Conservation (phyloP, 176 grass and related monocot genomes). For the Phyllostachys edulis region DNA sequence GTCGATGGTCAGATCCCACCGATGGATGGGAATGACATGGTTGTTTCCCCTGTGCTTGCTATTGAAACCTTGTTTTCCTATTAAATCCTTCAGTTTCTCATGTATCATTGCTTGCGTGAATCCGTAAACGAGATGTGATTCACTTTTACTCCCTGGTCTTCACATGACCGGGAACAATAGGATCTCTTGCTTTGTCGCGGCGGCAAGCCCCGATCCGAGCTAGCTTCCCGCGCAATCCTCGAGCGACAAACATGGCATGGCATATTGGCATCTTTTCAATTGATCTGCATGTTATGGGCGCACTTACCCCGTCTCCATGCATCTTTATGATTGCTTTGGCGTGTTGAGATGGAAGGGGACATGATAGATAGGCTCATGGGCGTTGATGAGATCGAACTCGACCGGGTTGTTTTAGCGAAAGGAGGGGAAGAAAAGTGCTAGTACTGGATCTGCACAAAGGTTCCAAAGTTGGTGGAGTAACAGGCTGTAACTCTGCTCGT, state of each 20-base stretch:
- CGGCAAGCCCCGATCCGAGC: slow-evolving; percentile 1
- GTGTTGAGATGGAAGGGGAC: slow-evolving; percentile 36
- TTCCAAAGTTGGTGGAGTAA: slow-evolving; percentile 38
- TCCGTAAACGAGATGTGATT: neutral
- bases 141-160: neutral
- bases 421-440: slow-evolving; percentile 17
- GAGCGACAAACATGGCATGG: neutral
- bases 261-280: slow-evolving; percentile 3
- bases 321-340: slow-evolving; percentile 13
- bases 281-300: neutral
- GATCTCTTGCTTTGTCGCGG: slow-evolving; percentile 37
- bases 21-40: neutral
- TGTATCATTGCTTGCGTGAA: neutral
- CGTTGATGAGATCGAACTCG: neutral
- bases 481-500: slow-evolving; percentile 39
- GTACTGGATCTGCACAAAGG: slow-evolving; percentile 42
- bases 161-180: slow-evolving; percentile 26
- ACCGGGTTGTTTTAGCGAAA: neutral
- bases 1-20: neutral
- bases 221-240: slow-evolving; percentile 44
- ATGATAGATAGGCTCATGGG: slow-evolving; percentile 24
- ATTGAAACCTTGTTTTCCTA: slow-evolving; percentile 13
- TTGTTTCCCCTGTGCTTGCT: slow-evolving; percentile 1
- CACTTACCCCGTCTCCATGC: neutral
- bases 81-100: neutral